Evolutionary conservation across 768 basidiomycete species (phyloP).

Genomic region (Termitomyces sp.): DNA sequence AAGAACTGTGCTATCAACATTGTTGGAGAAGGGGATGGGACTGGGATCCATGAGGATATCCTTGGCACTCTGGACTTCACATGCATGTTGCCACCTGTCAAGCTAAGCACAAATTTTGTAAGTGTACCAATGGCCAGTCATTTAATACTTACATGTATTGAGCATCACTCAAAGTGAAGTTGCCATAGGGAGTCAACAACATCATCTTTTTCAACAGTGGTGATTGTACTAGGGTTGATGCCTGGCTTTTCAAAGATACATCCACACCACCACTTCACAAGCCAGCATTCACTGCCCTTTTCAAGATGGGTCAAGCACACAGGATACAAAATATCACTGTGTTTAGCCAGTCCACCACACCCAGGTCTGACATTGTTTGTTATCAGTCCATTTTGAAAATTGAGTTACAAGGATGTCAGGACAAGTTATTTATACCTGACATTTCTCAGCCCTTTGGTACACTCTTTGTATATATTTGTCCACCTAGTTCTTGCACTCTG

Average conservation of each 20-base stretch:
- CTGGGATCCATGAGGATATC: slow-evolving; percentile 21
- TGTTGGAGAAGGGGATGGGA: slow-evolving; percentile 13
- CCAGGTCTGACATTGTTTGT: not conserved
- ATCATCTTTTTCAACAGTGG: not conserved
- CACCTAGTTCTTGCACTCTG: no score
- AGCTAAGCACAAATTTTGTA: slow-evolving; percentile 11
- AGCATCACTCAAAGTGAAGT: not conserved
- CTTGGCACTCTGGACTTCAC: slow-evolving; percentile 11
- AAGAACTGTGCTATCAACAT: slow-evolving; percentile 12
- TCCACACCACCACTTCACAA: not conserved
- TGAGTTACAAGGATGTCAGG: no score
- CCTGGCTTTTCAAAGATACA: not conserved
- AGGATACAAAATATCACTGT: slow-evolving; percentile 1
- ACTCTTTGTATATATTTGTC: no score
- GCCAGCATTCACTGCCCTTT: not conserved
- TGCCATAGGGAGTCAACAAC: not conserved
- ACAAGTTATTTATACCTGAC: no score
- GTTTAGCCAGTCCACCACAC: not conserved
- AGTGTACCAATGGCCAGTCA: no score
- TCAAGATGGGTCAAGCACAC: not conserved
- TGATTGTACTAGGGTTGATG: not conserved
- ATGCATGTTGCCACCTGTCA: slow-evolving; percentile 23
- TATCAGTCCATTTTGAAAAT: no score
- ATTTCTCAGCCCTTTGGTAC: no score
- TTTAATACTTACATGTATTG: no score